Base-by-base conservation (phyloP, 1,284 basidiomycete genomes). In the Singerocomus inundabilis region DNA sequence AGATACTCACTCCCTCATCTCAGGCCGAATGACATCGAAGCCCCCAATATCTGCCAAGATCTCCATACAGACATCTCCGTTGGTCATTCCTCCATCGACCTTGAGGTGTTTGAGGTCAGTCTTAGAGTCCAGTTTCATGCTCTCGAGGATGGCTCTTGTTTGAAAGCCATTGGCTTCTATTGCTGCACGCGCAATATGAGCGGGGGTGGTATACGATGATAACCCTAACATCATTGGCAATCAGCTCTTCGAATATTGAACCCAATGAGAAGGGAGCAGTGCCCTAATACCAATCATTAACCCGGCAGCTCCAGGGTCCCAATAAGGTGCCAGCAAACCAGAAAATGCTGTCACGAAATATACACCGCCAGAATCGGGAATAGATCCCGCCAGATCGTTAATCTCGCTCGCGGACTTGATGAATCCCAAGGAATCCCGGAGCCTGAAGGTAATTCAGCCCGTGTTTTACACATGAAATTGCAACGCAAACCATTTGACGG, bases 301-400 rank as follows among this genome's bases (percentile, higher is more conserved):
- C 1, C 91, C 93, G 11, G 84, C 85, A 15, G 93, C 93, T 18
- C 82, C 81, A 39, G 91, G 82, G 67, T 96, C 93, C 93, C 93
- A 96, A 70, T 93, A 92, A 4, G 93, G 92, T 15, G 92, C 93
- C 37, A 96, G 81, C 31, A 98, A 77, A 53, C 94, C 95, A 47
- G 88, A 89, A 75, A 98, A 97, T 9, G 92, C 95, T 1, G 96
- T 96, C 34, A 99, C 96, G 64, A 99, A 99, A 75, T 93, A 98
- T 32, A 98, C 80, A n/a, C 96, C 96, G 38, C 91, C 95, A 0
- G 92, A 88, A 62, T 88, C 83, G 15, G 83, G 72, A 37, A 89
- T 93, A 38, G 85, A 79, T 6, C 79, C 82, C 1, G 93, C 95
- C 34, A 98, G 80, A 15, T 77, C 77, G 63, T 98, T 97, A 62